phyloP scores from a whole-genome alignment of 345 rosid genomes.

The Stellera chamaejasme region DNA sequence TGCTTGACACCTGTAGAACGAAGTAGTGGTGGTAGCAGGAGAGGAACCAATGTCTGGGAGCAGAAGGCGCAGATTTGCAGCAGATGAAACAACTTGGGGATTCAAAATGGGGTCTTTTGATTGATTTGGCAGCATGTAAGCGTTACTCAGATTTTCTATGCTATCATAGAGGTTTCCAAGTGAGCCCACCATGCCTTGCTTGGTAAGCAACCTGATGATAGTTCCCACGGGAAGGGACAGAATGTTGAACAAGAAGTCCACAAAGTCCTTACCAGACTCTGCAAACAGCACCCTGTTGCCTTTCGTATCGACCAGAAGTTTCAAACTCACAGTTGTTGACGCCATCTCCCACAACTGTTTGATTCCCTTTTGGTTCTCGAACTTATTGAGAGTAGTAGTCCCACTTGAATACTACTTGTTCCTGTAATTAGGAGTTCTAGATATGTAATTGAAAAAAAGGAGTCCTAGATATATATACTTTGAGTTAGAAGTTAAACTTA shows the following conservation, averaged over 20 bases:
- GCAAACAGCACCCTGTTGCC: conserved; percentile 15
- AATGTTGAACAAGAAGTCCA: conserved; percentile 23
- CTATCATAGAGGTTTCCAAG: conserved; percentile 12
- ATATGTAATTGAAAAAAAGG: too few relatives aligned
- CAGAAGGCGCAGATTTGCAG: background rate
- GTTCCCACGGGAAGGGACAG: conserved; percentile 14
- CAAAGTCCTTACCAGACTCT: conserved; percentile 24
- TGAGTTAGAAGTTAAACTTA: too few relatives aligned
- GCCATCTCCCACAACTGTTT: too few relatives aligned
- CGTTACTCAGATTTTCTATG: conserved; percentile 9
- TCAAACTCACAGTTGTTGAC: conserved; percentile 6
- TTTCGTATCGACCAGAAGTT: conserved; percentile 10
- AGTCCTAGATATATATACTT: too few relatives aligned
- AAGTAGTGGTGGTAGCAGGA: too few relatives aligned
- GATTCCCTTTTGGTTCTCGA: too few relatives aligned
- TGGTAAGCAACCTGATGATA: conserved; percentile 2
- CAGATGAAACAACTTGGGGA: background rate
- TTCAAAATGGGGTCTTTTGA: conserved; percentile 9
- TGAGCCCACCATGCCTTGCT: conserved; percentile 8
- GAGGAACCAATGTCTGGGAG: background rate
- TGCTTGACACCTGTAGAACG: background rate
- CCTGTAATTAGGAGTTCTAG: too few relatives aligned
- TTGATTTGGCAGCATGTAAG: conserved; percentile 9
- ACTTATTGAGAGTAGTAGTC: too few relatives aligned
- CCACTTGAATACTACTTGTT: too few relatives aligned